Base-by-base conservation (phyloP, 768 basidiomycete genomes). In the Tremella fuciformis region DNA sequence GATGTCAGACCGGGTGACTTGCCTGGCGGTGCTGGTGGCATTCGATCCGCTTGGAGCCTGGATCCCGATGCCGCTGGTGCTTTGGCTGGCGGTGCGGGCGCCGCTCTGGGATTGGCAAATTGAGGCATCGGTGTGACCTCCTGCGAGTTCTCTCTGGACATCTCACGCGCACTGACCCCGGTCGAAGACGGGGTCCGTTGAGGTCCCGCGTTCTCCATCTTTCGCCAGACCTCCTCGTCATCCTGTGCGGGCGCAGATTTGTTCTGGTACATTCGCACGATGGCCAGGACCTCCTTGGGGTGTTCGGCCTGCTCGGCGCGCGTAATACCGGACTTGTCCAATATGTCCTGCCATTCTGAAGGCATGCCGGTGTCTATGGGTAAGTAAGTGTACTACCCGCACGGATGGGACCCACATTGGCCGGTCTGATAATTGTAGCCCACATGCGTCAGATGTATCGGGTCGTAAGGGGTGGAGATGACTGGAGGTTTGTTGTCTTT, bases 351-450 rank as follows among this genome's bases (percentile, higher is more conserved):
- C 96, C 96, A 99, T 80, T 98, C 94, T 77, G 94, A 94, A 2
- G 96, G 96, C 29, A 99, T 82, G 1, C 96, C 96, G 39, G 77
- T 78, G 64, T 77, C 77, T 78, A 54, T 8, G 18, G 38, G 16
- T 52, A 19, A 66, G 58, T 21, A 11, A 6, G 16, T 26, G n/a
- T n/a, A 21, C 29, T 22, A 15, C 29, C 1, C 25, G 13, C 18
- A 37, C 49, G 11, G 13, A n/a, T 40, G 26, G 25, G 19, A 69
- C 76, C 64, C 53, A 78, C 79, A 98, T 79, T 99, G 94, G 58
- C 96, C 96, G 0, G 94, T 98, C 57, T 91, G 94, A 6, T 90
- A 89, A 78, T 99, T 97, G 85, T 97, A 98, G 59, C 94, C 94
- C 74, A 99, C 96, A 75, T 99, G 96, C 2, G 96, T 98, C 71